Evolutionary conservation across 139 green algal genomes (phyloP).

Genomic region (Limnomonas spitsbergensis): DNA sequence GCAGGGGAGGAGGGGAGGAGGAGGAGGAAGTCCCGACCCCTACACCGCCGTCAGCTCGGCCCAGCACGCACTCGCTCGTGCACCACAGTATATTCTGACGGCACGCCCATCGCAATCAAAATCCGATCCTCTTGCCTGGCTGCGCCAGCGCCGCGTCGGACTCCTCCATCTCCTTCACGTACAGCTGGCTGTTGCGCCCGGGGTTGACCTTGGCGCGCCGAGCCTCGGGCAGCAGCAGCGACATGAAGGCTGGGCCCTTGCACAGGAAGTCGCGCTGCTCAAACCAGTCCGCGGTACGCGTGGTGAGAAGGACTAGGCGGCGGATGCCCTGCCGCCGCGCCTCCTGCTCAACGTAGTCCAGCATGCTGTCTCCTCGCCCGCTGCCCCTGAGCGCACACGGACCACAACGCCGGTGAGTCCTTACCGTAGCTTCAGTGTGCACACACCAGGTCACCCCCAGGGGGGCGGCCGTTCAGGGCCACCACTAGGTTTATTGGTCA

Average conservation of each 20-base stretch:
- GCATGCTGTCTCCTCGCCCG: constrained; percentile 80
- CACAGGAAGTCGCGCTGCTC: constrained; percentile 55
- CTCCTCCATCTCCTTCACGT: constrained; percentile 69
- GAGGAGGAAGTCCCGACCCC: too few species aligned
- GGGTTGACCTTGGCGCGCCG: constrained; percentile 58
- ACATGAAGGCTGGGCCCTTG: constrained; percentile 39
- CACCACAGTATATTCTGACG: too few species aligned
- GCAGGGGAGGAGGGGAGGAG: too few species aligned
- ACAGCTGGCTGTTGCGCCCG: constrained; percentile 79
- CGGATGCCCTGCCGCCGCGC: constrained; percentile 57
- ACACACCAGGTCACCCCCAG: too few species aligned
- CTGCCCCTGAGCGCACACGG: constrained; percentile 61
- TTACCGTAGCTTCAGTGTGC: too few species aligned
- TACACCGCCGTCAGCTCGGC: too few species aligned
- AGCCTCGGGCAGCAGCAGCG: constrained; percentile 45
- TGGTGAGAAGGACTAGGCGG: constrained; percentile 77
- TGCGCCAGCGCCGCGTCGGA: constrained; percentile 15
- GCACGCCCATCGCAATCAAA: too few species aligned
- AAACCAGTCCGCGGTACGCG: constrained; percentile 88
- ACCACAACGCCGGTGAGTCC: too few species aligned
- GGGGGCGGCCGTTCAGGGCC: too few species aligned
- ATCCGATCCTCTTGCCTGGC: constrained; percentile 78
- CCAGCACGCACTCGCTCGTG: too few species aligned
- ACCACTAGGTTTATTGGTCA: too few species aligned
- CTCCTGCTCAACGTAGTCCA: constrained; percentile 63